Conservation (phyloP, 2,329 filamentous ascomycete species). For the Herpotrichia juniperi region DNA sequence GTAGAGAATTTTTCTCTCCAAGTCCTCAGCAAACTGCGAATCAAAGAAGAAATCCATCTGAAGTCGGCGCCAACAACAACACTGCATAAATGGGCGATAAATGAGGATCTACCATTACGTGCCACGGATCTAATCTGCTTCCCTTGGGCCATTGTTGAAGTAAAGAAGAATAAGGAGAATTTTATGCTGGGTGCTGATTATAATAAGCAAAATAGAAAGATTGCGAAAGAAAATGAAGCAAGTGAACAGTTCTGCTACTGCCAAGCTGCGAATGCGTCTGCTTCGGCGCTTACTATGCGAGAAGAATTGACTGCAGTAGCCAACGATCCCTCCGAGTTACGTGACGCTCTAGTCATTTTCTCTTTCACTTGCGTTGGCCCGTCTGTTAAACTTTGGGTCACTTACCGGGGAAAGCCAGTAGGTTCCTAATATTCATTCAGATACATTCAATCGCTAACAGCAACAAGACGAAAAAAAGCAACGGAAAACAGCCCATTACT, state of each 20-base stretch:
- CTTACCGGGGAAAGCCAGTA: slow-evolving; percentile 6
- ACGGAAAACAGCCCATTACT: not conserved
- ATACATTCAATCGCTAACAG: not conserved
- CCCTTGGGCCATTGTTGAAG: slow-evolving; percentile 22
- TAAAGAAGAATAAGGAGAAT: slow-evolving; percentile 5
- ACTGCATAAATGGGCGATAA: slow-evolving; percentile 1
- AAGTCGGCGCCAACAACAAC: slow-evolving; percentile 12
- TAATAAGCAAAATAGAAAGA: not conserved
- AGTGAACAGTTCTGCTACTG: slow-evolving; percentile 19
- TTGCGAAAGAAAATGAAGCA: not conserved
- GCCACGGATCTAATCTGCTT: slow-evolving; percentile 17
- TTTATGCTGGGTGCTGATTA: not conserved
- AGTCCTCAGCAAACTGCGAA: slow-evolving; percentile 11
- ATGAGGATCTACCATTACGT: not conserved
- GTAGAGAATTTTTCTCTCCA: slow-evolving; percentile 11
- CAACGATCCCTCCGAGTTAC: not conserved
- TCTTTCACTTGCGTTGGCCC: slow-evolving; percentile 21
- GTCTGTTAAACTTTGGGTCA: slow-evolving; percentile 19
- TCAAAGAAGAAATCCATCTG: not conserved
- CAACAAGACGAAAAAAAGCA: too few relatives aligned
- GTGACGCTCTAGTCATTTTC: slow-evolving; percentile 14
- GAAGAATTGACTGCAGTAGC: slow-evolving; percentile 8
- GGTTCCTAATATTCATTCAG: not conserved
- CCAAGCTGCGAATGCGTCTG: slow-evolving; percentile 22
- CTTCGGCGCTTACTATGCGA: slow-evolving; percentile 13